Evolutionary conservation across 495 filamentous ascomycete species (phyloP).

Genomic region (Cairneyella variabilis): DNA sequence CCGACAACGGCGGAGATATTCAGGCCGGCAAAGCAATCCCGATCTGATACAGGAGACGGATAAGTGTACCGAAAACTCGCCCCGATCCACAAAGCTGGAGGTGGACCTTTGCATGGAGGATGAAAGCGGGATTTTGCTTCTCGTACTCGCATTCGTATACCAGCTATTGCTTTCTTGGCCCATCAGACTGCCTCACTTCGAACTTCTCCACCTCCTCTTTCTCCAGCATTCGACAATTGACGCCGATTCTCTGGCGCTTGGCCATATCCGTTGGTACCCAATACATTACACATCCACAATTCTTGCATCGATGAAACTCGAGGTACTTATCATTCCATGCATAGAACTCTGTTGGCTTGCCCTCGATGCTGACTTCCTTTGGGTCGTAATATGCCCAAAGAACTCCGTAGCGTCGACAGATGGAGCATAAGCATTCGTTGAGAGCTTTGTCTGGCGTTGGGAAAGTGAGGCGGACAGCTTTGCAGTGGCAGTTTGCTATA

Average conservation of each 20-base stretch:
- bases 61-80: too few species aligned
- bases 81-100: too few species aligned
- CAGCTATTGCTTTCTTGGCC: neutral
- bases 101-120: neutral
- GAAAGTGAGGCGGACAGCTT: neutral
- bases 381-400: neutral
- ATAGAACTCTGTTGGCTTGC: neutral
- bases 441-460: neutral
- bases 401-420: neutral
- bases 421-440: neutral
- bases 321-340: neutral
- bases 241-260: neutral
- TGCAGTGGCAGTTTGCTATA: neutral
- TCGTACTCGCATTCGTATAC: neutral
- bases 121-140: neutral
- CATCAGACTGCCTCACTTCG: neutral
- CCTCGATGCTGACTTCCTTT: neutral
- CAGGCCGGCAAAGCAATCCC: too few species aligned
- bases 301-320: neutral
- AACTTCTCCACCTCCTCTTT: neutral
- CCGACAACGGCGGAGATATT: too few species aligned
- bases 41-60: too few species aligned
- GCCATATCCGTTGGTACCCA: neutral
- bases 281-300: neutral
- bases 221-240: neutral